Evolutionary conservation across 805 yeast genomes (phyloP), one percentile per base, ranked within the genome.

Genomic region (Cyberlindnera xylosilytica): DNA sequence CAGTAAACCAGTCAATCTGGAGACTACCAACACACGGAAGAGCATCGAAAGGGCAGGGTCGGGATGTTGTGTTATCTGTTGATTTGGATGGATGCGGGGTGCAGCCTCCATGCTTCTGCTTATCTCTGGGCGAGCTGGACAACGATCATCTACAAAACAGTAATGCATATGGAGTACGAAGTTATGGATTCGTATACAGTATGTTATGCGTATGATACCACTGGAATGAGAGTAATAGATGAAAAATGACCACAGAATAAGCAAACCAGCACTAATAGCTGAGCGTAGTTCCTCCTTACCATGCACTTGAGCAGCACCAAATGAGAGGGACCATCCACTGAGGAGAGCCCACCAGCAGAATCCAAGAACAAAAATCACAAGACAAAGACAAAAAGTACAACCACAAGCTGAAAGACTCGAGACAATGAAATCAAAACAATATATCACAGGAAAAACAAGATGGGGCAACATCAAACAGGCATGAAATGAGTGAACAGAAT

Each of bases 1-100:
- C 19, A 46, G 56, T 12, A 52, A 57, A 54, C 68, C 68, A 6
- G 36, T n/a, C 4, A 20, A 3, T 13, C 11, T 7, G 9, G 19
- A 16, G 5, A 8, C 12, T 6, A 15, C 8, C 4, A 20, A 29
- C 5, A 6, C 20, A 15, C 23, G 17, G 17, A 15, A 15, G 13
- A 11, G 13, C 1, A 42, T 49, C 15, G 49, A 49, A 29, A 28
- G 15, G 15, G 38, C 34, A 4, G 34, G 29, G n/a, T 28, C 18
- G 2, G 34, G 44, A 6, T 48, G 54, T 34, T 50, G 54, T 31
- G 28, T 50, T 5, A 45, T 50, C 26, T 43, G 40, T 15, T 49
- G 37, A n/a, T n/a, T n/a, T n/a, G n/a, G 39, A 19, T 12, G 16
- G 6, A 6, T 27, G 7, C 16, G 24, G 24, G 24, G 16, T 27